A percentile compares a stretch with the other conserved stretches of the same genome.
phyloP scores from a whole-genome alignment of 495 filamentous ascomycete genomes.

The Trichoderma erinaceum region DNA sequence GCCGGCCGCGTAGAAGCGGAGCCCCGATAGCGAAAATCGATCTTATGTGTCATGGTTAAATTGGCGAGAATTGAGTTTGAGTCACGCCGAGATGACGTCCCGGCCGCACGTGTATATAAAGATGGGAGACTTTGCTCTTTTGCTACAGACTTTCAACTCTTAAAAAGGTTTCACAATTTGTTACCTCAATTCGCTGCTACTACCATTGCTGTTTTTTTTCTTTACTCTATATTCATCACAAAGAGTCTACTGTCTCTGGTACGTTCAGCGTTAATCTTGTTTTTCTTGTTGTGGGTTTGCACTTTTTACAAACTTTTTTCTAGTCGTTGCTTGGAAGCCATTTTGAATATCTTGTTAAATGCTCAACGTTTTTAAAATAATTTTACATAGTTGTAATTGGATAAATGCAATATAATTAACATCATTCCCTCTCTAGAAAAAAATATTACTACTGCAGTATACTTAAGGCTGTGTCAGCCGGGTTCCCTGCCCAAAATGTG shows the following conservation, averaged over 20 bases:
- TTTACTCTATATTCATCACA: not conserved
- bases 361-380: not conserved
- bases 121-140: not conserved
- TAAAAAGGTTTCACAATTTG: constrained; percentile 9
- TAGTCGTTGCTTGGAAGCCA: not conserved
- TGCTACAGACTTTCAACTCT: not conserved
- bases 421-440: not conserved
- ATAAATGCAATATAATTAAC: not conserved
- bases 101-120: not conserved
- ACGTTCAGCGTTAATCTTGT: not conserved
- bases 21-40: too few relatives aligned
- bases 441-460: not conserved
- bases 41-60: not conserved
- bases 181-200: not conserved
- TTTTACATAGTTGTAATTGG: not conserved
- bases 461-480: not conserved
- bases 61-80: not conserved
- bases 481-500: not conserved
- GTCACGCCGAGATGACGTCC: not conserved
- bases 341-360: not conserved
- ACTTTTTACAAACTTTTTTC: not conserved
- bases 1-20: not conserved
- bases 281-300: not conserved
- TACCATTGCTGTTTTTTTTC: not conserved
- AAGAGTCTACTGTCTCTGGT: not conserved